Base-by-base conservation (phyloP, 371 early-diverging fungal genomes). In the Circinella umbellata region DNA sequence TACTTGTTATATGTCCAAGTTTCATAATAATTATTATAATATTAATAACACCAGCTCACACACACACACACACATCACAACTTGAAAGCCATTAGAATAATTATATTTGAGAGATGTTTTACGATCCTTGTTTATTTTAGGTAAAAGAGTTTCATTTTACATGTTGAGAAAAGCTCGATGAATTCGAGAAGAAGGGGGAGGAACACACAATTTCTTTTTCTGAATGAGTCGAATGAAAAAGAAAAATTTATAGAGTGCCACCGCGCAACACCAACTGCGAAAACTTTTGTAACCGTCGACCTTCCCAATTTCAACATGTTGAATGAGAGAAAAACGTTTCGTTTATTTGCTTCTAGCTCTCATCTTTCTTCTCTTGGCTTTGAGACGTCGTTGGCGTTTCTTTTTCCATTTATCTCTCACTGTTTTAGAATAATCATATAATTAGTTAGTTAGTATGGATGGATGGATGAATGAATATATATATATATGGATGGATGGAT, bases 321-420 rank as follows among this genome's bases (percentile, higher is more conserved):
- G 42, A 42, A 42, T 13, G 60, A 17, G 4, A 39, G 35, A 36
- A 36, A 53, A 54, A 20, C 67, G 18, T 57, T 57, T 38, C 68
- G 75, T 62, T 73, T 78, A 78, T 69, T 78, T 78, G 75, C 69
- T 68, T 74, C 78, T 74, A 42, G 75, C 75, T 73, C 75, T 72
- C 78, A 78, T 78, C 71, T 78, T 78, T 68, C 67, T 78, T 78
- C 78, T 78, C 73, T 78, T 78, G 70, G 73, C 71, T 71, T 78
- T 78, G 73, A 78, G 78, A 71, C 78, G 74, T 73, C 78, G 68
- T 64, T 78, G 78, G 61, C 78, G 72, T 66, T 69, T 69, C 64
- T 69, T 69, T 38, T 61, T 69, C 69, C 69, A 69, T 57, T 66
- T 67, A 53, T 62, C 68, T 71, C 67, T 71, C 72, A 63, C 68